Conservation (phyloP, 441 rosid species). For the Sinapis alba region DNA sequence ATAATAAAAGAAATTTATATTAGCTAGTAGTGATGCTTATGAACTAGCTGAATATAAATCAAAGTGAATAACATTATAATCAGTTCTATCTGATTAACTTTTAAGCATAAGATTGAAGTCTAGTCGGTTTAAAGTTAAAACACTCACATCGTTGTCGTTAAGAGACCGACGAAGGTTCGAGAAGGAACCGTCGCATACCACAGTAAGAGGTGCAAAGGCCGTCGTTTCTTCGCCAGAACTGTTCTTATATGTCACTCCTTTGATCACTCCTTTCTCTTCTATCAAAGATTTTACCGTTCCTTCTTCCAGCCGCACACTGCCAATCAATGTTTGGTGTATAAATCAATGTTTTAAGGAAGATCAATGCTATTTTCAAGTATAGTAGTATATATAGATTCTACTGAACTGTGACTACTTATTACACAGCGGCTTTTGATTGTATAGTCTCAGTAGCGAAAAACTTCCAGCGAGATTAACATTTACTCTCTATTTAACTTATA, state of each 20-base stretch:
- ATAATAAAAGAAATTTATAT: not conserved
- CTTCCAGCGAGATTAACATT: too few relatives aligned
- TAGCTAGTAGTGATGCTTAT: not conserved
- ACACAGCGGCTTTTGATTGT: too few relatives aligned
- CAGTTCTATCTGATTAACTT: not conserved
- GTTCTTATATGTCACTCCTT: constrained; percentile 69
- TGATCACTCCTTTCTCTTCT: constrained; percentile 69
- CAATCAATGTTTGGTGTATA: not conserved
- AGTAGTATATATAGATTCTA: not conserved
- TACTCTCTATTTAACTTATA: too few relatives aligned
- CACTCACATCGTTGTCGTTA: constrained; percentile 62
- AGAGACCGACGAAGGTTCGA: constrained; percentile 72
- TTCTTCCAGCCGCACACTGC: constrained; percentile 68
- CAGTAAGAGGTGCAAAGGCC: constrained; percentile 71
- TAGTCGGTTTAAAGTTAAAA: not conserved
- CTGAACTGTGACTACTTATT: not conserved
- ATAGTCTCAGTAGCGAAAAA: too few relatives aligned
- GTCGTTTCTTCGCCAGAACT: constrained; percentile 50
- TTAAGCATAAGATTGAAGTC: not conserved
- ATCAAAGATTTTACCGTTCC: constrained; percentile 76
- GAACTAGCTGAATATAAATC: not conserved
- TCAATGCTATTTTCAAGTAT: not conserved
- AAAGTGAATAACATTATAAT: constrained; percentile 22
- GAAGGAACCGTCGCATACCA: constrained; percentile 85
- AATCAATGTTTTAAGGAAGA: not conserved